Conservation (phyloP, 1,139 yeast genomes). For the Lodderomyces metapsilosis region DNA sequence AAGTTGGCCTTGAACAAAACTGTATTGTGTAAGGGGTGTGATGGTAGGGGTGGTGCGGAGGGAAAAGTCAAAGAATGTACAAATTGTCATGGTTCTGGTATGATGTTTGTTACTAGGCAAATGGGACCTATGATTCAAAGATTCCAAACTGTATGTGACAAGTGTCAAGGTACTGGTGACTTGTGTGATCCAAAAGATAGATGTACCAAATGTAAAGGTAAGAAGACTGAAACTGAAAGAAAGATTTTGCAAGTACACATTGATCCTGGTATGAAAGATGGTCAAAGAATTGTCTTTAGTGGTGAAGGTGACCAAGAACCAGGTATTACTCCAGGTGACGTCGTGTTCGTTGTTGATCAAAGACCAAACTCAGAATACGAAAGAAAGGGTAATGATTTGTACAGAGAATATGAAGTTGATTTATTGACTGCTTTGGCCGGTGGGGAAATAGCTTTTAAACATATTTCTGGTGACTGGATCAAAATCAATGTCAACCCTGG, state of each 20-base stretch:
- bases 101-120: constrained; percentile 90
- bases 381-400: constrained; percentile 88
- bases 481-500: constrained; percentile 85
- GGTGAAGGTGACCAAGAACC: constrained; percentile 99
- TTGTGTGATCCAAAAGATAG: constrained; percentile 84
- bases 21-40: constrained; percentile 80
- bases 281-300: constrained; percentile 84
- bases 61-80: constrained; percentile 87
- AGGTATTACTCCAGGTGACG: constrained; percentile 94
- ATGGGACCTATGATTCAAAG: constrained; percentile 99
- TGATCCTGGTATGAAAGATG: constrained; percentile 97
- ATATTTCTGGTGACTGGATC: constrained; percentile 83
- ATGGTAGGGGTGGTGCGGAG: constrained; percentile 95
- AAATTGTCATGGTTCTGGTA: constrained; percentile 86
- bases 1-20: constrained; percentile 94
- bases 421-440: constrained; percentile 94
- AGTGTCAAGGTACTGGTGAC: constrained; percentile 91
- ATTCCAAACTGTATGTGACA: constrained; percentile 93
- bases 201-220: constrained; percentile 86
- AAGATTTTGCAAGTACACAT: constrained; percentile 92
- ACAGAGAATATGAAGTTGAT: constrained; percentile 84
- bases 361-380: constrained; percentile 77
- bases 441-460: constrained; percentile 85
- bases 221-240: constrained; percentile 83
- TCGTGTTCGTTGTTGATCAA: constrained; percentile 86